Evolutionary conservation across 495 filamentous ascomycete species (phyloP).

Genomic region (Xylaria venustula): DNA sequence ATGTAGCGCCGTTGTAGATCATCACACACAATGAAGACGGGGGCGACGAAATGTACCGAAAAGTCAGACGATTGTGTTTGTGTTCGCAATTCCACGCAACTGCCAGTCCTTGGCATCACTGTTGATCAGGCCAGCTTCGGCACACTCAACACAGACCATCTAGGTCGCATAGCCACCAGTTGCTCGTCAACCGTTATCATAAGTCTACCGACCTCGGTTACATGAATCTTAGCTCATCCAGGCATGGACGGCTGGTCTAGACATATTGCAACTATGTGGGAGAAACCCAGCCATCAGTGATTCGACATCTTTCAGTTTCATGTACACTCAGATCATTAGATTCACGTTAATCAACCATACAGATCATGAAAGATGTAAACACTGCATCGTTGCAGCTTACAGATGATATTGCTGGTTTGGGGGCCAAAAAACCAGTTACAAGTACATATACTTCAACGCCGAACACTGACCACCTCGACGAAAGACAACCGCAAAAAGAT

Average conservation of each 20-base stretch:
- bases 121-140: background rate
- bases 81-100: background rate
- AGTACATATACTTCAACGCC: conserved; percentile 17
- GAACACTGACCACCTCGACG: background rate
- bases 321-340: background rate
- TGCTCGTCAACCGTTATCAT: background rate
- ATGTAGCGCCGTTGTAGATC: background rate
- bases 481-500: conserved; percentile 7
- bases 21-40: background rate
- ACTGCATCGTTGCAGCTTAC: conserved; percentile 8
- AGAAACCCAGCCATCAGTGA: too few species aligned
- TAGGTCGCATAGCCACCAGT: background rate
- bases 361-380: background rate
- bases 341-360: background rate
- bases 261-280: too few species aligned
- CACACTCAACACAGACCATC: background rate
- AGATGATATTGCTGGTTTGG: conserved; percentile 1
- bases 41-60: background rate
- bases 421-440: conserved; percentile 1
- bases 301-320: too few species aligned
- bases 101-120: background rate
- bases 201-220: too few species aligned
- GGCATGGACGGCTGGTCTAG: too few species aligned
- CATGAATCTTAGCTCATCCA: too few species aligned
- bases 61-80: background rate